Percentiles rank a stretch among this genome's conserved stretches.
phyloP scores from a whole-genome alignment of 768 basidiomycete genomes.

The Myochromella boudieri region DNA sequence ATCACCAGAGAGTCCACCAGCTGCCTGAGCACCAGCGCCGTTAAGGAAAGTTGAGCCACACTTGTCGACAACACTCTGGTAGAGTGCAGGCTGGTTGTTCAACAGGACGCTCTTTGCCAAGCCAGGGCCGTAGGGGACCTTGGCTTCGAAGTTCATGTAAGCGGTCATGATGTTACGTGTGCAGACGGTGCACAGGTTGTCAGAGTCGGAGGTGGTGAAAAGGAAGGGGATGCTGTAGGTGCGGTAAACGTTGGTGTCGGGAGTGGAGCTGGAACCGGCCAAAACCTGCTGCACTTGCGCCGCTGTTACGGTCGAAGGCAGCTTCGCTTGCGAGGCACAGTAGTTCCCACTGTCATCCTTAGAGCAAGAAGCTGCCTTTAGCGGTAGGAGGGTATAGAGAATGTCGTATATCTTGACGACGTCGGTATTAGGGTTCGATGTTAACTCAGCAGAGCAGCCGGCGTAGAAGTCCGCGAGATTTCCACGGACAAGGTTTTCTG shows the following conservation, averaged over 20 bases:
- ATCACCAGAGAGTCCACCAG: constrained; percentile 53
- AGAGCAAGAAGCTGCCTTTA: constrained; percentile 68
- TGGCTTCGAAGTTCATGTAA: constrained; percentile 77
- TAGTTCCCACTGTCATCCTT: constrained; percentile 71
- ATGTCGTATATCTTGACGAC: constrained; percentile 77
- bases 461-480: constrained; percentile 70
- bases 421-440: constrained; percentile 38
- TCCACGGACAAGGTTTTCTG: constrained; percentile 53
- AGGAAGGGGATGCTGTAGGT: constrained; percentile 76
- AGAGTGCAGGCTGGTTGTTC: constrained; percentile 62
- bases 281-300: constrained; percentile 29
- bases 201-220: constrained; percentile 43
- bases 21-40: constrained; percentile 60
- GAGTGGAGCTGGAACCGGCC: constrained; percentile 34
- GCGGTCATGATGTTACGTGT: constrained; percentile 70
- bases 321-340: constrained; percentile 58
- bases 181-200: constrained; percentile 78
- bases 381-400: constrained; percentile 68
- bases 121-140: constrained; percentile 75
- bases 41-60: constrained; percentile 77
- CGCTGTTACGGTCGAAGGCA: constrained; percentile 26
- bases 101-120: constrained; percentile 65
- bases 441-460: constrained; percentile 73
- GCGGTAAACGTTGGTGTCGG: constrained; percentile 55
- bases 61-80: constrained; percentile 53